phyloP scores from a whole-genome alignment of 2,329 filamentous ascomycete genomes.

The Coniosporium tulheliwenetii region DNA sequence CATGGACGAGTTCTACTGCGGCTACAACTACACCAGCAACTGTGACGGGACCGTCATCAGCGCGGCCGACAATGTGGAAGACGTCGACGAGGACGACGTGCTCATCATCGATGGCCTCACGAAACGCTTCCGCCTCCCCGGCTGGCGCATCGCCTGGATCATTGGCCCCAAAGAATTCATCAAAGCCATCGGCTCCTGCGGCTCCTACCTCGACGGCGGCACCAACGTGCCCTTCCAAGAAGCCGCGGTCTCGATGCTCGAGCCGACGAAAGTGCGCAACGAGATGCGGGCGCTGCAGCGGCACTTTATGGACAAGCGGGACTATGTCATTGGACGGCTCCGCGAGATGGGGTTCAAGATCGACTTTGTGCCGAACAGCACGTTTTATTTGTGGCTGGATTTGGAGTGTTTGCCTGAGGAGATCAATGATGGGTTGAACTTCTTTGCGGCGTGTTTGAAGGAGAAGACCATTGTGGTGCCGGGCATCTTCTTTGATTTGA shows the following conservation, averaged over 20 bases:
- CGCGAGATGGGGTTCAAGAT: constrained; percentile 77
- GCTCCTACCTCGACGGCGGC: constrained; percentile 86
- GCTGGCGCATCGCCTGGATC: constrained; percentile 95
- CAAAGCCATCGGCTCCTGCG: constrained; percentile 80
- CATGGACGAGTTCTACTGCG: constrained; percentile 86
- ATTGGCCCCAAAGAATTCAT: constrained; percentile 93
- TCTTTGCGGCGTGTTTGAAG: constrained; percentile 84
- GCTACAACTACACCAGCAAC: constrained; percentile 88
- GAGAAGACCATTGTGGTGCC: constrained; percentile 96
- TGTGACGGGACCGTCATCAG: constrained; percentile 85
- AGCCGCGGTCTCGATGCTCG: constrained; percentile 84
- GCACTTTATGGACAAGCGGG: constrained; percentile 87
- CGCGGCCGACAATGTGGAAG: constrained; percentile 75
- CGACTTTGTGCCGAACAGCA: constrained; percentile 66
- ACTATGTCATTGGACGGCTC: constrained; percentile 72
- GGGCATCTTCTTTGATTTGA: constrained; percentile 95
- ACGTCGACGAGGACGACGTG: constrained; percentile 71
- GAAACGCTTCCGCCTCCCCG: constrained; percentile 89
- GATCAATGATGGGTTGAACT: constrained; percentile 87
- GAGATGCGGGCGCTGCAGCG: constrained; percentile 83
- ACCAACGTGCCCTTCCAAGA: constrained; percentile 94
- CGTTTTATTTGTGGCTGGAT: constrained; percentile 81
- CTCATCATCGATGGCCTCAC: constrained; percentile 91
- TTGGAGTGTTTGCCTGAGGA: constrained; percentile 51
- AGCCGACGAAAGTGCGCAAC: constrained; percentile 58